These are phyloP conservation scores for Insectozyma bohioensis DNA, from an alignment of 1,139 yeast genomes.

Conservation along the genomic window DNA sequence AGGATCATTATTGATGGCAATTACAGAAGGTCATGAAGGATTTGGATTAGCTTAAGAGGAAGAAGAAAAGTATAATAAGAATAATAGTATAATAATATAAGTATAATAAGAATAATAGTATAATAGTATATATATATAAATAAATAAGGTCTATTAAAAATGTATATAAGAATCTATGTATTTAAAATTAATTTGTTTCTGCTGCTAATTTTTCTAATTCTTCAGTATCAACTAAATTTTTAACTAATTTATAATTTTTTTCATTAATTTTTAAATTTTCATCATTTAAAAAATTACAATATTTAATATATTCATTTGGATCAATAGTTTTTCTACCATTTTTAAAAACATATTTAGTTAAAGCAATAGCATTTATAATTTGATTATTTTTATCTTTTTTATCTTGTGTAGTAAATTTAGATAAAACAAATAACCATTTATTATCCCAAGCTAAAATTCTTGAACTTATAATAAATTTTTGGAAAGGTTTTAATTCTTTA, in stretches of 20 bases:
- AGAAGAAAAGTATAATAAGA: too few species aligned
- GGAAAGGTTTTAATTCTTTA: slow-evolving; percentile 71
- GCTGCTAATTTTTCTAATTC: slow-evolving; percentile 26
- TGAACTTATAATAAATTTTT: slow-evolving; percentile 53
- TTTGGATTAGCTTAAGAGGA: slow-evolving; percentile 70
- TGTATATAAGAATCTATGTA: slow-evolving; percentile 3
- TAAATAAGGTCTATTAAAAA: slow-evolving; percentile 1
- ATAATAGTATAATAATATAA: neutral
- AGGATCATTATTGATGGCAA: slow-evolving; percentile 76
- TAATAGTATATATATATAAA: neutral
- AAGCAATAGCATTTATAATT: slow-evolving; percentile 54
- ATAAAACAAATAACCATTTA: slow-evolving; percentile 78
- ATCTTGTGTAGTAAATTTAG: slow-evolving; percentile 47
- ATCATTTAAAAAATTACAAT: slow-evolving; percentile 57
- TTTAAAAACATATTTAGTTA: slow-evolving; percentile 82
- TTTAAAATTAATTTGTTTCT: slow-evolving; percentile 1
- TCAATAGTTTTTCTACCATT: slow-evolving; percentile 67
- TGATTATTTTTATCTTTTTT: slow-evolving; percentile 15
- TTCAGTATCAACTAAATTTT: slow-evolving; percentile 29
- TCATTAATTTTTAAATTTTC: slow-evolving; percentile 44
- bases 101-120: neutral
- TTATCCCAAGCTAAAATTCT: slow-evolving; percentile 80
- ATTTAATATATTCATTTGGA: slow-evolving; percentile 59
- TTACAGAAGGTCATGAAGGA: slow-evolving; percentile 95
- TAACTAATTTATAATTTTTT: slow-evolving; percentile 28